Conservation (phyloP, 495 filamentous ascomycete genomes). For the Aspergillus egyptiacus region DNA sequence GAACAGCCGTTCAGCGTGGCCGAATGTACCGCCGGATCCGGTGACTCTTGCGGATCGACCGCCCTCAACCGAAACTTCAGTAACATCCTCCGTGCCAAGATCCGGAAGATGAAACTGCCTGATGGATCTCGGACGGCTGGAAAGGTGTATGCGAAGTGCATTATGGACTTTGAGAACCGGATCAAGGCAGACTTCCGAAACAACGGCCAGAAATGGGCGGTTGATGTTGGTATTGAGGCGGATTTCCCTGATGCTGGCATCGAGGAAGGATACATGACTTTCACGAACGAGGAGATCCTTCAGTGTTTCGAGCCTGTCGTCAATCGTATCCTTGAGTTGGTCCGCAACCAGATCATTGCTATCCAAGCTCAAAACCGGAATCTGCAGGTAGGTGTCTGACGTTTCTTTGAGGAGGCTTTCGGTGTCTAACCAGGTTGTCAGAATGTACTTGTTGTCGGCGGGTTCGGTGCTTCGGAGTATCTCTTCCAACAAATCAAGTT, state of each 20-base stretch:
- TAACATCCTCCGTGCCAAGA: slow-evolving; percentile 74
- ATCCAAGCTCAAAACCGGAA: slow-evolving; percentile 70
- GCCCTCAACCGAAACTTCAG: slow-evolving; percentile 78
- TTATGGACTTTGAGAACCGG: slow-evolving; percentile 80
- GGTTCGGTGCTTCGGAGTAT: slow-evolving; percentile 76
- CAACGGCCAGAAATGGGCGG: slow-evolving; percentile 77
- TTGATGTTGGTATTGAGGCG: slow-evolving; percentile 74
- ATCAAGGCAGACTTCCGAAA: slow-evolving; percentile 82
- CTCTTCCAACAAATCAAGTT: slow-evolving; percentile 80
- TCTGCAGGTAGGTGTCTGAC: slow-evolving; percentile 52
- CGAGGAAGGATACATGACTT: slow-evolving; percentile 78
- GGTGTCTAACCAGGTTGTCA: slow-evolving; percentile 23
- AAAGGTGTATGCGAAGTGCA: slow-evolving; percentile 76
- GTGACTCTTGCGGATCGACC: slow-evolving; percentile 72
- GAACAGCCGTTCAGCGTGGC: slow-evolving; percentile 71
- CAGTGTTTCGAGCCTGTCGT: slow-evolving; percentile 79
- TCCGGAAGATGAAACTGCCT: slow-evolving; percentile 77
- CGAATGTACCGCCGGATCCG: slow-evolving; percentile 72
- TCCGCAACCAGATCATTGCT: slow-evolving; percentile 75
- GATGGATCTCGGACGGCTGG: slow-evolving; percentile 70
- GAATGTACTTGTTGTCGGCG: slow-evolving; percentile 75
- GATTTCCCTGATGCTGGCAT: slow-evolving; percentile 76
- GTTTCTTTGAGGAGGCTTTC: neutral
- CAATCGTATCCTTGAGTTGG: slow-evolving; percentile 69
- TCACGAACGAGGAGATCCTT: slow-evolving; percentile 75